Conservation (phyloP, 1,284 basidiomycete species). For the Boletellus sp. region DNA sequence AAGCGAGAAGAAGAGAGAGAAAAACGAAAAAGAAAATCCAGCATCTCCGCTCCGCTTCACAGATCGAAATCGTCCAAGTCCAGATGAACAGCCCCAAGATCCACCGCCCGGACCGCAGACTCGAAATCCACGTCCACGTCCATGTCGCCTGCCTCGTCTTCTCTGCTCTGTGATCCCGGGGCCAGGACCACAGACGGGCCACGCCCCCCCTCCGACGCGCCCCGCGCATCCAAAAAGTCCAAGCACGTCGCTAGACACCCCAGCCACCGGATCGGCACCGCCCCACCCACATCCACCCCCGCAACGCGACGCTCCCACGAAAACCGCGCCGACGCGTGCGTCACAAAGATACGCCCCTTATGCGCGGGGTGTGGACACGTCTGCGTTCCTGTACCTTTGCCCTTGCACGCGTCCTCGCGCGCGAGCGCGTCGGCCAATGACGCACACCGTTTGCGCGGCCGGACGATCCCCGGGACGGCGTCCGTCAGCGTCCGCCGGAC, state of each 20-base stretch:
- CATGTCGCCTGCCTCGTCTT: constrained; percentile 1
- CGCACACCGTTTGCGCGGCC: constrained; percentile 20
- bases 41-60: too few relatives aligned
- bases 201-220: constrained; percentile 7
- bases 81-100: constrained; percentile 22
- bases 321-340: constrained; percentile 56
- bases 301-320: constrained; percentile 62
- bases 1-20: too few relatives aligned
- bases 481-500: constrained; percentile 33
- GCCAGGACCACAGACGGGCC: neutral
- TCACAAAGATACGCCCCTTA: constrained; percentile 44
- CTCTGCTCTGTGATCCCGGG: neutral
- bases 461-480: constrained; percentile 35
- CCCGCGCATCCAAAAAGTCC: constrained; percentile 45
- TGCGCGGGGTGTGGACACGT: constrained; percentile 56
- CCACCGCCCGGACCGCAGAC: constrained; percentile 33
- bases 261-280: constrained; percentile 64
- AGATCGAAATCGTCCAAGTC: constrained; percentile 29
- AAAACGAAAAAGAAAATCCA: too few relatives aligned
- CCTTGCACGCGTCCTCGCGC: neutral
- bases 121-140: constrained; percentile 16
- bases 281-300: constrained; percentile 47
- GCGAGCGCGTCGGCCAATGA: neutral
- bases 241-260: constrained; percentile 64
- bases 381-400: constrained; percentile 22